These are phyloP conservation scores for Emmonsiellopsis sp. DNA, from an alignment of 2,329 filamentous ascomycete species.

Conservation along the genomic window DNA sequence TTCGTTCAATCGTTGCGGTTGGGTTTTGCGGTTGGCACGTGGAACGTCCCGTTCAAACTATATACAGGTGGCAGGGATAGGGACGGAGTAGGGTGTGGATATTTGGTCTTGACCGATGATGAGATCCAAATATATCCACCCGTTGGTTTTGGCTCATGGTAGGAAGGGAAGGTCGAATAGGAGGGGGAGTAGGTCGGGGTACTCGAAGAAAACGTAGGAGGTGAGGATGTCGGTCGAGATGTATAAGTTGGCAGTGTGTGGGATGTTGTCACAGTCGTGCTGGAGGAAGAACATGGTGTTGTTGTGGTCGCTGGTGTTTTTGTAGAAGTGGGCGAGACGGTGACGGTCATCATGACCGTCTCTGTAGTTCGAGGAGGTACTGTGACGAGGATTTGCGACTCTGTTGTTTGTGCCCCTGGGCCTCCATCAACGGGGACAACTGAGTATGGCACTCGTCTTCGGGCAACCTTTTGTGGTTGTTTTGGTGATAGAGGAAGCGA, in stretches of 20 bases:
- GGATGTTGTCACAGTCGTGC: neutral
- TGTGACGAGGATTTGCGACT: conserved; percentile 8
- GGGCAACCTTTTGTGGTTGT: neutral
- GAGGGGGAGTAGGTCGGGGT: neutral
- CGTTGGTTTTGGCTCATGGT: no score
- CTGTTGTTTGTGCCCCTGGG: conserved; percentile 4
- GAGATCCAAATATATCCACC: no score
- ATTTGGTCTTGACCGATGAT: neutral
- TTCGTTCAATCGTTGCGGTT: neutral
- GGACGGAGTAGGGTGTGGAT: neutral
- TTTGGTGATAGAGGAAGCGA: neutral
- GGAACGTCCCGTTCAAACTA: neutral
- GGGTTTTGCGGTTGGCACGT: neutral
- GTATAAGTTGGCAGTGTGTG: neutral
- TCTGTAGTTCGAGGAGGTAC: conserved; percentile 8
- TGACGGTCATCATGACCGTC: conserved; percentile 9
- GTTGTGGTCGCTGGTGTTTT: neutral
- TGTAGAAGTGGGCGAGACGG: conserved; percentile 2
- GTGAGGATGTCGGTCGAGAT: neutral
- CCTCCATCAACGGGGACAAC: conserved; percentile 15
- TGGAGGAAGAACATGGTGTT: neutral
- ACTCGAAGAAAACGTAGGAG: neutral
- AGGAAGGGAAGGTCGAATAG: no score
- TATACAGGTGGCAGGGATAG: neutral
- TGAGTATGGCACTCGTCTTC: conserved; percentile 11